Conservation (phyloP, 1,284 basidiomycete species). For the Rhodofomes roseus region DNA sequence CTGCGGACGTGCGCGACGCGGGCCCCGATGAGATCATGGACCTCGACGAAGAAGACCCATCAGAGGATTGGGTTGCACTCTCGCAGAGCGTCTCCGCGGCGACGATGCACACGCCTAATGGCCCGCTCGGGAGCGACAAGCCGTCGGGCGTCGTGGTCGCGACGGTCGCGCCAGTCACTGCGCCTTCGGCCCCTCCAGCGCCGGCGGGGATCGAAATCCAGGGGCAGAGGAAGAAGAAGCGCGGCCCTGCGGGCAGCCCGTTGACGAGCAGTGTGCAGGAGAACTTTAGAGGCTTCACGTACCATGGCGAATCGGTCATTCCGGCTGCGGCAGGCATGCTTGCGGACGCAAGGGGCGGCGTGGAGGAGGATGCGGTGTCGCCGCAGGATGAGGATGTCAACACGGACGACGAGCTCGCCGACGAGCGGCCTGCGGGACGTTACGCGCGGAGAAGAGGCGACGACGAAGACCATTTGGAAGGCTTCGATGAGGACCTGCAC, state of each 20-base stretch:
- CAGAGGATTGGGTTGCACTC: slow-evolving; percentile 57
- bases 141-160: background rate
- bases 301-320: slow-evolving; percentile 73
- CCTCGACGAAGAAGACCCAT: slow-evolving; percentile 72
- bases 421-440: slow-evolving; percentile 52
- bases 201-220: slow-evolving; percentile 52
- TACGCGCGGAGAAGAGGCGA: slow-evolving; percentile 55
- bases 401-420: slow-evolving; percentile 42
- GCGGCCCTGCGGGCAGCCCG: slow-evolving; percentile 43
- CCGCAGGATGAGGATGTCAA: slow-evolving; percentile 67
- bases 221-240: slow-evolving; percentile 43
- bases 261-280: slow-evolving; percentile 90
- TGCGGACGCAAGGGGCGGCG: slow-evolving; percentile 36
- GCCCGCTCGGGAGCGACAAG: slow-evolving; percentile 66
- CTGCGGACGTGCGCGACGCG: slow-evolving; percentile 73
- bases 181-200: slow-evolving; percentile 6
- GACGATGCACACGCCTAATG: slow-evolving; percentile 60
- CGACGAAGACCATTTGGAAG: slow-evolving; percentile 44
- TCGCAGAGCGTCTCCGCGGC: slow-evolving; percentile 39
- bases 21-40: slow-evolving; percentile 59
- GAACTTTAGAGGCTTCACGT: slow-evolving; percentile 92
- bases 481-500: slow-evolving; percentile 32
- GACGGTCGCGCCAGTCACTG: background rate
- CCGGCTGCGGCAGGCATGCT: slow-evolving; percentile 47
- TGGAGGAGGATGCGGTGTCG: slow-evolving; percentile 40